phyloP scores from a whole-genome alignment of 768 basidiomycete species.

The Russula abietina region DNA sequence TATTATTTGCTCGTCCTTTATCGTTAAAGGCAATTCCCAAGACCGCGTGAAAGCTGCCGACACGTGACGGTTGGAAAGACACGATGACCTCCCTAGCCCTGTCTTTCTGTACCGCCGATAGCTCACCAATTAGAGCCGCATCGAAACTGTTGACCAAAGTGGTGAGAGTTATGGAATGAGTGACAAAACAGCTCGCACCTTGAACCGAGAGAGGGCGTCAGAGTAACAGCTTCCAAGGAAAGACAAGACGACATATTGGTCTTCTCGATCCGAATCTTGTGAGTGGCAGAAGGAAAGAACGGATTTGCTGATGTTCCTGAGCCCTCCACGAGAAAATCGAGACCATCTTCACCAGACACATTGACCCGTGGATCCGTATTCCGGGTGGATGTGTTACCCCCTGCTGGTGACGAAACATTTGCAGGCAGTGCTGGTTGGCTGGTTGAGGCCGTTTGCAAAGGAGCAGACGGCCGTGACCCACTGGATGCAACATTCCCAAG shows the following conservation, averaged over 20 bases:
- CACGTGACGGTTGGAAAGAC: constrained; percentile 5
- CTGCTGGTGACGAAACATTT: not conserved
- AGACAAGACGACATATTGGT: not conserved
- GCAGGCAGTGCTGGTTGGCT: not conserved
- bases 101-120: not conserved
- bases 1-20: not conserved
- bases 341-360: constrained; percentile 15
- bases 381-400: not conserved
- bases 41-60: not conserved
- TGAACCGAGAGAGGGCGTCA: not conserved
- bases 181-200: not conserved
- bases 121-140: not conserved
- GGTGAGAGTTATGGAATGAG: not conserved
- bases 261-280: constrained; percentile 1
- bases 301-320: not conserved
- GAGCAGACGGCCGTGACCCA: not conserved
- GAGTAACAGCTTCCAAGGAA: not conserved
- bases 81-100: not conserved
- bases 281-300: not conserved
- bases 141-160: not conserved
- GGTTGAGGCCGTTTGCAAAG: not conserved
- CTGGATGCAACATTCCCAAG: constrained; percentile 1
- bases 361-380: not conserved
- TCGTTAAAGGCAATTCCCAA: constrained; percentile 7
- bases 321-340: constrained; percentile 8